Evolutionary conservation across 768 basidiomycete genomes (phyloP).

Genomic region (Phanerochaete sordida): DNA sequence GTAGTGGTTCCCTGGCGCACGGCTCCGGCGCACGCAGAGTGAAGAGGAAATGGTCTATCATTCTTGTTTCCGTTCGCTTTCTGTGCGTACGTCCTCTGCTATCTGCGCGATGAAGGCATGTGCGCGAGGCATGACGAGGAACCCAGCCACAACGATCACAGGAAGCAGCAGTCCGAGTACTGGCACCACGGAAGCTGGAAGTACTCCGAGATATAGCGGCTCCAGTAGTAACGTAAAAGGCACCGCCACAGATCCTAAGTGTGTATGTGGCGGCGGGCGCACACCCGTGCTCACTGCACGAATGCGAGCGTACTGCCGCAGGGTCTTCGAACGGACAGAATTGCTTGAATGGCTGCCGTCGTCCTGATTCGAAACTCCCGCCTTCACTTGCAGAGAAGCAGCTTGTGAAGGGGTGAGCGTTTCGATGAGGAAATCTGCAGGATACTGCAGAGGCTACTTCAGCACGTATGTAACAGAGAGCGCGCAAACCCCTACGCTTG

Average conservation of each 20-base stretch:
- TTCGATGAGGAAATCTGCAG: slow-evolving; percentile 41
- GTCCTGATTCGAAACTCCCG: slow-evolving; percentile 13
- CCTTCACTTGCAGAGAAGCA: background rate
- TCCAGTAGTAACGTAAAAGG: slow-evolving; percentile 55
- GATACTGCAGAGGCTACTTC: slow-evolving; percentile 29
- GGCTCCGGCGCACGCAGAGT: background rate
- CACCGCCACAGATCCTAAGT: slow-evolving; percentile 28
- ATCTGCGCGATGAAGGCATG: slow-evolving; percentile 6
- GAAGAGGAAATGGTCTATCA: background rate
- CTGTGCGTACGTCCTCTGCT: slow-evolving; percentile 14
- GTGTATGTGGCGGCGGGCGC: slow-evolving; percentile 34
- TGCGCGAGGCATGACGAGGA: slow-evolving; percentile 18
- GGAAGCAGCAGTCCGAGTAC: slow-evolving; percentile 27
- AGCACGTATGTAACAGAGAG: too few species aligned
- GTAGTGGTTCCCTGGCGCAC: background rate
- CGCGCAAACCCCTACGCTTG: slow-evolving; percentile 23
- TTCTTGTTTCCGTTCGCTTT: slow-evolving; percentile 2
- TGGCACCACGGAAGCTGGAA: slow-evolving; percentile 51
- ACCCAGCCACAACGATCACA: slow-evolving; percentile 24
- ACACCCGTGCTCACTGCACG: slow-evolving; percentile 52
- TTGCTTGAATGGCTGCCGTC: background rate
- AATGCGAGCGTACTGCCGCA: slow-evolving; percentile 54
- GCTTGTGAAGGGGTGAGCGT: slow-evolving; percentile 27
- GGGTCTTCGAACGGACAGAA: slow-evolving; percentile 23
- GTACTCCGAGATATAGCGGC: slow-evolving; percentile 52